Evolutionary conservation across 352 stramenopile species (phyloP), one percentile per base, ranked within the genome.

Genomic region (Phytophthora hibernalis): DNA sequence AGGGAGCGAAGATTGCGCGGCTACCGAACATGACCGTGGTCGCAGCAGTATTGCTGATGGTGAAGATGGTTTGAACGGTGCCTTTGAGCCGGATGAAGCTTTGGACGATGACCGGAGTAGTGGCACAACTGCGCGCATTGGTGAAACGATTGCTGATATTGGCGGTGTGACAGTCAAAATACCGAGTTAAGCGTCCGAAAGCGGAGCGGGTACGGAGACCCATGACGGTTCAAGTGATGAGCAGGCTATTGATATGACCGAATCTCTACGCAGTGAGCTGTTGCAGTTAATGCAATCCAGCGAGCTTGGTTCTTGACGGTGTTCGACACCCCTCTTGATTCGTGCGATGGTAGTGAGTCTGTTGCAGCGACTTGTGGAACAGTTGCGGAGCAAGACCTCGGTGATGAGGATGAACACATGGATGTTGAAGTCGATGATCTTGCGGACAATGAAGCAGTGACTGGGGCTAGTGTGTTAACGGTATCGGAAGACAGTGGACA

Each of bases 331-430:
- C 9, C 26, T 31, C 26, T 31, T 31, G 26, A 5, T 31, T 31
- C 26, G 26, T 31, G n/a, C 26, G 40, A 47, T 47, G 16, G 15
- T 15, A 38, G 26, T 22, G 47, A 61, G 47, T 16, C 52, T 68
- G 8, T 57, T 38, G 7, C 13, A 42, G 47, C 7, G 0, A 15
- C 13, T 0, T 21, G 26, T n/a, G 47, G 24, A 7, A 21, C 22
- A 13, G 15, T 53, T 53, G 26, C 16, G 15, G n/a, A n/a, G n/a
- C n/a, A n/a, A n/a, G n/a, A n/a, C n/a, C n/a, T n/a, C n/a, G 45
- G 6, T 5, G 45, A 37, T 21, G 24, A 37, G 13, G 24, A 53
- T 40, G 45, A 53, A 38, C 5, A 53, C 26, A n/a, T n/a, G n/a
- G 26, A 30, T 6, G 26, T 30, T 30, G 45, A 53, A 33, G 45